phyloP scores from a whole-genome alignment of 108 stramenopile species.

The Phaeodactylum tricornutum region DNA sequence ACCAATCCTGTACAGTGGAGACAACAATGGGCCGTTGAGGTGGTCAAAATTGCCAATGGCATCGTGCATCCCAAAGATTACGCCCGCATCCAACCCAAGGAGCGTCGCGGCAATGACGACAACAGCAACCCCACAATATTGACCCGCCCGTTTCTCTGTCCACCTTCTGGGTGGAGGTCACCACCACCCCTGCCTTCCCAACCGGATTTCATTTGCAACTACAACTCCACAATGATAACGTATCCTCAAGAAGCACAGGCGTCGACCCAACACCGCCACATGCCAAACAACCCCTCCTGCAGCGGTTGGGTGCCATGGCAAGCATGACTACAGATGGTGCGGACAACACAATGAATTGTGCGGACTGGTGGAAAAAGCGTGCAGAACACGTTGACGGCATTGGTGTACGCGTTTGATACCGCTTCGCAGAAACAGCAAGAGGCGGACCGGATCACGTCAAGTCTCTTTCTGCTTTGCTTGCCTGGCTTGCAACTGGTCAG shows the following conservation, averaged over 20 bases:
- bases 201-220: conserved; percentile 39
- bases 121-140: no score
- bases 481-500: conserved; percentile 63
- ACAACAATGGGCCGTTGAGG: conserved; percentile 66
- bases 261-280: conserved; percentile 6
- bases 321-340: no score
- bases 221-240: conserved; percentile 93
- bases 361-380: no score
- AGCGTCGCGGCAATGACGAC: no score
- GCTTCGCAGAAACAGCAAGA: conserved; percentile 78
- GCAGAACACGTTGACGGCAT: conserved; percentile 26
- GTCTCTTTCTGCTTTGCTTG: conserved; percentile 58
- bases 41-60: conserved; percentile 24
- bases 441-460: conserved; percentile 42
- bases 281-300: conserved; percentile 34
- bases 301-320: conserved; percentile 33
- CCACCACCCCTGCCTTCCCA: conserved; percentile 17
- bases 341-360: no score
- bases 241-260: no score
- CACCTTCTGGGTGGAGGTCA: no score
- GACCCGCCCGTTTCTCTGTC: no score
- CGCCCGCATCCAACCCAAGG: no score
- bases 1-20: conserved; percentile 73
- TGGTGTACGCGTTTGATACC: conserved; percentile 66
- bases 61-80: no score